Evolutionary conservation across 129 eudicot species (phyloP).

Genomic region (Artemisia annua): DNA sequence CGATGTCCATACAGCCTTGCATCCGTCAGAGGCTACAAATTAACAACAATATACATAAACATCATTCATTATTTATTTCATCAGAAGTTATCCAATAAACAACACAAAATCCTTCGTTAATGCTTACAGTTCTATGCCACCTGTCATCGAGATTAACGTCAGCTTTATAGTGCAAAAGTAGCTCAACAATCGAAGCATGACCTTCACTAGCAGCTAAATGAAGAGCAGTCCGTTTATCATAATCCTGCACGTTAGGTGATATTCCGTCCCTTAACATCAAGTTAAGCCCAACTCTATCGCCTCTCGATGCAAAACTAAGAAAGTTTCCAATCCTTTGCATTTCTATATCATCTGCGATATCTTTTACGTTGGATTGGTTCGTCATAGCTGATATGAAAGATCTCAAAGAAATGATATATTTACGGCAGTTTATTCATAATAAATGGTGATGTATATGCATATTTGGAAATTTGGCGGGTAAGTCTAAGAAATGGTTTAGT

Average conservation of each 20-base stretch:
- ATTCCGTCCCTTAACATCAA: conserved; percentile 56
- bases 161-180: conserved; percentile 66
- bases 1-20: conserved; percentile 71
- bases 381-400: conserved; percentile 31
- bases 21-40: conserved; percentile 60
- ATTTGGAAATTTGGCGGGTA: conserved; percentile 31
- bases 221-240: conserved; percentile 68
- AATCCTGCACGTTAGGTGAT: conserved; percentile 68
- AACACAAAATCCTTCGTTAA: background rate
- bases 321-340: conserved; percentile 67
- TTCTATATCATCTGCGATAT: conserved; percentile 41
- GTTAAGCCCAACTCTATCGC: conserved; percentile 67
- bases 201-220: conserved; percentile 84
- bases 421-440: background rate
- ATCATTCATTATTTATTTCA: background rate
- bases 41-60: conserved; percentile 8
- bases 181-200: conserved; percentile 76
- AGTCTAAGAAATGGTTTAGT: conserved; percentile 38
- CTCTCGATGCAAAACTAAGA: conserved; percentile 62
- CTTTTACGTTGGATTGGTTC: conserved; percentile 24
- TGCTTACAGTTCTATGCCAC: conserved; percentile 60
- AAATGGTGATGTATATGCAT: background rate
- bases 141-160: conserved; percentile 68
- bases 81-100: conserved; percentile 4
- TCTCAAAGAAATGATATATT: background rate